phyloP scores from a whole-genome alignment of 2,329 filamentous ascomycete genomes.

The Myriosclerotinia duriaeana region DNA sequence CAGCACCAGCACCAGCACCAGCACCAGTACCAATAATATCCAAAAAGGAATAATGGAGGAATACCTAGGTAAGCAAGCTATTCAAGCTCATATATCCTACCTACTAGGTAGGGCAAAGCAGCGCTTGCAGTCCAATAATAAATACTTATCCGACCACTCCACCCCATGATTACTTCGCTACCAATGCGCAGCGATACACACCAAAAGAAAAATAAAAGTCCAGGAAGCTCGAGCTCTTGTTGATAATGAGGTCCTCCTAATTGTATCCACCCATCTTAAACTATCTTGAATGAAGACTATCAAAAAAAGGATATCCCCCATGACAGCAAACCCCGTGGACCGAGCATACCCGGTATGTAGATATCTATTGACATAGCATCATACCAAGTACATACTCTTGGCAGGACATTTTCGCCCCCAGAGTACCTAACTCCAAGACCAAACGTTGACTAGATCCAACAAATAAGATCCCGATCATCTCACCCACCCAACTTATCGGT shows the following conservation, averaged over 20 bases:
- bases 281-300: background rate
- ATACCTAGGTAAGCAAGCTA: too few species aligned
- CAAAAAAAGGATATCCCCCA: background rate
- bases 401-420: background rate
- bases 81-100: constrained; percentile 6
- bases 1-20: too few species aligned
- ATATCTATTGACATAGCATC: too few species aligned
- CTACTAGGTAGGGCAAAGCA: constrained; percentile 18
- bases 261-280: background rate
- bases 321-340: background rate
- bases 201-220: background rate
- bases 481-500: background rate
- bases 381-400: too few species aligned
- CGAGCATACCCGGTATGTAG: background rate
- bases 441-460: background rate
- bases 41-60: constrained; percentile 2
- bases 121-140: constrained; percentile 8
- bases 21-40: background rate
- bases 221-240: constrained; percentile 5
- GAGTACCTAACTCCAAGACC: background rate
- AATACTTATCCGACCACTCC: background rate
- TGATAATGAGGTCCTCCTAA: background rate
- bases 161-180: background rate
- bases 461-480: background rate
- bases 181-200: background rate